Base-by-base conservation (phyloP, 352 stramenopile genomes). In the Globisporangium ultimum region DNA sequence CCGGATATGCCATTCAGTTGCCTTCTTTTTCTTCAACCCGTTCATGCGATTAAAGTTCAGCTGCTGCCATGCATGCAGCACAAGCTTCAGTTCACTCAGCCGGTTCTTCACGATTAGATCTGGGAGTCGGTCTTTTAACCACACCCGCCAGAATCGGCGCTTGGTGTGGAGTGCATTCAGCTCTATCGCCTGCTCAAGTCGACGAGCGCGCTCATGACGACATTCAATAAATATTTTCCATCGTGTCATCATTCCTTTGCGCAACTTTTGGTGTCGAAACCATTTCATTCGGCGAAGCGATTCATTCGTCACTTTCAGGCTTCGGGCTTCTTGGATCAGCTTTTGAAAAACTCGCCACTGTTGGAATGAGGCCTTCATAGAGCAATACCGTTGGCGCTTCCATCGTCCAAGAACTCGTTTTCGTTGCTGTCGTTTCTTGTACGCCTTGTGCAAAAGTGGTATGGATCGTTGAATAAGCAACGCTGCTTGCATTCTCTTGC, bases 261-360 rank as follows among this genome's bases (percentile, higher is more conserved):
- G 60, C 40, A 71, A 32, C 47, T 71, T 71, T 36, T 64, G 64
- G 24, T 71, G 60, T 7, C 55, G 60, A n/a, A 71, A 71, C 64
- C 64, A 71, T 28, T 58, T 56, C 11, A 51, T 49, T 13, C 53
- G 47, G 13, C 55, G 48, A 13, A 70, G 32, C 10, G 45, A 58
- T 34, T 61, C 46, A 28, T 51, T 55, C 2, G 46, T 48, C 1
- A 49, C 28, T 48, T 60, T 48, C 40, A 68, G n/a, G 10, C 51
- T 24, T 11, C 24, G 40, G 8, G 41, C 57, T 28, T 70, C 58
- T 2, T 18, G 20, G 8, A 51, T 13, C 3, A 70, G 47, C 41
- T 28, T 20, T 20, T 53, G 59, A 18, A 66, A 56, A 1, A 21
- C 18, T 20, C 56, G 51, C 63, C 63, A 70, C 28, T 28, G 32